These are phyloP conservation scores for Paecilomyces niveus DNA, from an alignment of 2,329 filamentous ascomycete species.

Conservation along the genomic window DNA sequence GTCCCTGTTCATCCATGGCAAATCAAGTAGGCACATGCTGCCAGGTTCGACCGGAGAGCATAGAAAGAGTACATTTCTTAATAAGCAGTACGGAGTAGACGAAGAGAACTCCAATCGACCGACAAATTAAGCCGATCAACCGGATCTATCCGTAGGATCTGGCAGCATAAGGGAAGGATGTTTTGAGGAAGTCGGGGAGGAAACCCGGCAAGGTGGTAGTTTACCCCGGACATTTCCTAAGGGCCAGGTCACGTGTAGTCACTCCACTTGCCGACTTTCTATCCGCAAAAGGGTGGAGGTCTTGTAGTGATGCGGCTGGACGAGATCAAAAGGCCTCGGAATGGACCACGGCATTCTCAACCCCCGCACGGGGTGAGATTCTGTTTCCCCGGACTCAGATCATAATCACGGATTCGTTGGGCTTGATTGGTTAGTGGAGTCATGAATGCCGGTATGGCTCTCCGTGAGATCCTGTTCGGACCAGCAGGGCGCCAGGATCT, in stretches of 20 bases:
- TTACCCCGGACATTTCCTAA: slow-evolving; percentile 9
- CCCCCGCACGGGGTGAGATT: slow-evolving; percentile 1
- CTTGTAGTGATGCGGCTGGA: background rate
- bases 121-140: background rate
- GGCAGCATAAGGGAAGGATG: background rate
- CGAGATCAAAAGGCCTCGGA: slow-evolving; percentile 10
- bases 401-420: background rate
- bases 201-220: background rate
- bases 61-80: background rate
- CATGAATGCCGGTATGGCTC: slow-evolving; percentile 28
- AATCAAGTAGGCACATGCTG: background rate
- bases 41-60: background rate
- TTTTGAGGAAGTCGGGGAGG: background rate
- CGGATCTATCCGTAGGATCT: background rate
- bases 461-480: slow-evolving; percentile 11
- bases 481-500: background rate
- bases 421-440: background rate
- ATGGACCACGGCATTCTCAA: slow-evolving; percentile 19
- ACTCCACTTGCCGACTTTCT: slow-evolving; percentile 24
- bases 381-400: slow-evolving; percentile 11
- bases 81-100: too few relatives aligned
- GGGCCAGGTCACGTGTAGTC: slow-evolving; percentile 14
- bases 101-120: background rate
- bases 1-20: background rate
- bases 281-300: slow-evolving; percentile 10